Evolutionary conservation across 192 early-diverging fungal species (phyloP).

Genomic region (Backusella parvicylindrica): DNA sequence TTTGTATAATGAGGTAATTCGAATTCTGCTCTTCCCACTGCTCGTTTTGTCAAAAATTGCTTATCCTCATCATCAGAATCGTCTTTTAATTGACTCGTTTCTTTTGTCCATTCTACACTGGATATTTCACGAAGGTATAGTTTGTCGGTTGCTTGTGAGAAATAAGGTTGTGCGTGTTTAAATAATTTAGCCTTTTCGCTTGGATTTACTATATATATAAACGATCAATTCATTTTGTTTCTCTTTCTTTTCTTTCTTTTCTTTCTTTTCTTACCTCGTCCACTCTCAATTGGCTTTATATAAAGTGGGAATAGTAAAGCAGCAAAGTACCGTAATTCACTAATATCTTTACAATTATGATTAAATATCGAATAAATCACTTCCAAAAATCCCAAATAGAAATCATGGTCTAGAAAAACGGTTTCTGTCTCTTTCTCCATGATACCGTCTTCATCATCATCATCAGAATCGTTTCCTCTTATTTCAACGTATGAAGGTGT

Average conservation of each 20-base stretch:
- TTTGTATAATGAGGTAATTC: conserved; percentile 89
- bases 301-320: conserved; percentile 84
- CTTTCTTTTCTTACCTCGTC: conserved; percentile 50
- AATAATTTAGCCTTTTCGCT: conserved; percentile 74
- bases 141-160: conserved; percentile 78
- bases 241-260: not conserved
- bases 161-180: conserved; percentile 71
- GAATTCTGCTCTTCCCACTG: conserved; percentile 40
- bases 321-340: conserved; percentile 82
- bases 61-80: not conserved
- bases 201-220: conserved; percentile 38
- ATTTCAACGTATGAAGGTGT: conserved; percentile 14
- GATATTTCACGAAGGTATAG: conserved; percentile 93
- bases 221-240: not conserved
- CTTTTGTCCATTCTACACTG: conserved; percentile 71
- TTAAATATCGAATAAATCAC: conserved; percentile 81
- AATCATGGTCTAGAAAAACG: conserved; percentile 39
- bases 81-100: conserved; percentile 17
- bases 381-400: conserved; percentile 75
- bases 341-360: conserved; percentile 76
- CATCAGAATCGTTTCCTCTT: not conserved
- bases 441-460: not conserved
- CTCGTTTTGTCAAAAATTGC: not conserved
- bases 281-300: conserved; percentile 77
- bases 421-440: conserved; percentile 12